Evolutionary conservation across 2,329 filamentous ascomycete species (phyloP).

Genomic region (Phyllosticta capitalensis): DNA sequence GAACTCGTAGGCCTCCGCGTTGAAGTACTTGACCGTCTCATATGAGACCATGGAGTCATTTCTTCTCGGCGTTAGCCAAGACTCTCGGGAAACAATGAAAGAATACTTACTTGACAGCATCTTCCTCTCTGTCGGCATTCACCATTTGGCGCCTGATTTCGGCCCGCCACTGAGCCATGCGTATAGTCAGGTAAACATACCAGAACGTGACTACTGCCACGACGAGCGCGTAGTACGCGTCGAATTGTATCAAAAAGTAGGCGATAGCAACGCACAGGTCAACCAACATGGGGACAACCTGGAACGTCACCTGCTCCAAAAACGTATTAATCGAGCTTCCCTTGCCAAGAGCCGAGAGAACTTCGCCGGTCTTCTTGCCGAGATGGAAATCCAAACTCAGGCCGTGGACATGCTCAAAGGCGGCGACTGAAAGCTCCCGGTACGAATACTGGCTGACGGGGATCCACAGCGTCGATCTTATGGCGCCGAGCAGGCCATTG

Average conservation of each 20-base stretch:
- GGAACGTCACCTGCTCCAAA: constrained; percentile 91
- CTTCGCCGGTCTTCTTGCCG: constrained; percentile 92
- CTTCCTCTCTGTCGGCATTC: constrained; percentile 87
- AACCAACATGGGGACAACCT: constrained; percentile 88
- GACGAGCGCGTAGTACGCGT: constrained; percentile 82
- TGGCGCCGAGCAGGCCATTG: constrained; percentile 75
- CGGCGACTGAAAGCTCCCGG: constrained; percentile 82
- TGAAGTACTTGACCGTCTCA: constrained; percentile 64
- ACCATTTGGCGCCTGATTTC: constrained; percentile 90
- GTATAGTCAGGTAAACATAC: constrained; percentile 93
- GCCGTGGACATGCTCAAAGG: constrained; percentile 94
- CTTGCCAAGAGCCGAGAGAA: constrained; percentile 90
- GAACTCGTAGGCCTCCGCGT: constrained; percentile 51
- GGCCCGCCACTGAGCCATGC: constrained; percentile 86
- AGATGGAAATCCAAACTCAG: constrained; percentile 94
- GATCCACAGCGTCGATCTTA: constrained; percentile 83
- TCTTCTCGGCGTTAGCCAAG: constrained; percentile 29
- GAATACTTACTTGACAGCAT: constrained; percentile 69
- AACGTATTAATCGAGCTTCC: constrained; percentile 94
- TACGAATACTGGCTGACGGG: constrained; percentile 97
- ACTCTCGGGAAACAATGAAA: neutral
- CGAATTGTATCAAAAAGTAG: constrained; percentile 70
- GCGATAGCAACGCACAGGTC: constrained; percentile 78
- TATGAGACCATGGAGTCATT: constrained; percentile 99
- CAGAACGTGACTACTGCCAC: constrained; percentile 87